Conservation (phyloP, 495 filamentous ascomycete genomes). For the Hypomontagnella monticulosa region DNA sequence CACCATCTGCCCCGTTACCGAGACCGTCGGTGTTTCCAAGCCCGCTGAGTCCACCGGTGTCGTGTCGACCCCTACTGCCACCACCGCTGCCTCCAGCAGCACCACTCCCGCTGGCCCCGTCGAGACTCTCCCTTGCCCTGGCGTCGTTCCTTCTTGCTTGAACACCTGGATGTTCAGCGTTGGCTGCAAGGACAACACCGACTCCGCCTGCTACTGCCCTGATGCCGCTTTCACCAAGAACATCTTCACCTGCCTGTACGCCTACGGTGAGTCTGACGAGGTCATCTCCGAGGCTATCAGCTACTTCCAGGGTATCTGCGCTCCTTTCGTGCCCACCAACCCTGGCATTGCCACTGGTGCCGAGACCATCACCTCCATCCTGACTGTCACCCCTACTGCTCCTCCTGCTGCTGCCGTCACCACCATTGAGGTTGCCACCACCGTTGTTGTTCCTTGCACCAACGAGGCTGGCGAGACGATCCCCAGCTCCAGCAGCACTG, state of each 20-base stretch:
- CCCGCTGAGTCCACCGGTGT: constrained; percentile 29
- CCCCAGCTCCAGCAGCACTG: constrained; percentile 63
- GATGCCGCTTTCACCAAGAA: constrained; percentile 77
- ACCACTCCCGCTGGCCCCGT: constrained; percentile 49
- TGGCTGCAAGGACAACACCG: constrained; percentile 84
- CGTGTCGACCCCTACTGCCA: constrained; percentile 26
- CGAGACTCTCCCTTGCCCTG: constrained; percentile 68
- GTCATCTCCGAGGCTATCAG: constrained; percentile 76
- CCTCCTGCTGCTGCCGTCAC: constrained; percentile 61
- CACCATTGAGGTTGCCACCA: constrained; percentile 66
- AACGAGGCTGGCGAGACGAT: constrained; percentile 58
- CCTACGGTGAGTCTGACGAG: constrained; percentile 73
- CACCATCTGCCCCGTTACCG: constrained; percentile 64
- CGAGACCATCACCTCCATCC: constrained; percentile 65
- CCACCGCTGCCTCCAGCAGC: constrained; percentile 44
- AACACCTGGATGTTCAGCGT: constrained; percentile 88
- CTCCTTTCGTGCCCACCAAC: constrained; percentile 75
- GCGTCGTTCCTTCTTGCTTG: constrained; percentile 84
- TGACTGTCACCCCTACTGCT: constrained; percentile 60
- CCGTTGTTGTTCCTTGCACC: constrained; percentile 63
- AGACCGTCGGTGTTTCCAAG: constrained; percentile 46
- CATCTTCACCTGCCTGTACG: constrained; percentile 81
- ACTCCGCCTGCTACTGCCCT: constrained; percentile 87
- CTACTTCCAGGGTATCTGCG: constrained; percentile 94
- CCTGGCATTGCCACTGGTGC: constrained; percentile 82